Percentiles rank a stretch among this genome's conserved stretches.
phyloP scores from a whole-genome alignment of 75 land plant species.

The Pinus tabuliformis region DNA sequence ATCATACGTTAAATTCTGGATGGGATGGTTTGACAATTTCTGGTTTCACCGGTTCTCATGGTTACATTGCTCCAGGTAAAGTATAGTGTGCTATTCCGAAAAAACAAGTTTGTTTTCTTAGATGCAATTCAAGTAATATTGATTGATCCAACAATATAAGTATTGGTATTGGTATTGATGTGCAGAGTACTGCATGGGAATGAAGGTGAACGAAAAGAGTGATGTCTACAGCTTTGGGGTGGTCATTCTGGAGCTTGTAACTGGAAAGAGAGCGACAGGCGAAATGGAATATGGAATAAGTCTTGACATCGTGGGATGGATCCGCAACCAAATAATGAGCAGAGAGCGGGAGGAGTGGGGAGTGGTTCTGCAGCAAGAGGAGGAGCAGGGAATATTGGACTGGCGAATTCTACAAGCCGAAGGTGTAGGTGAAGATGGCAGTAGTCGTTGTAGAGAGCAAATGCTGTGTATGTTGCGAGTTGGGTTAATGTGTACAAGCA shows the following conservation, averaged over 20 bases:
- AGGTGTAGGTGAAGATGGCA: neutral
- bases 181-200: constrained; percentile 14
- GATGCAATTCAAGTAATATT: too few species aligned
- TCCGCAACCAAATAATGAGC: neutral
- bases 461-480: constrained; percentile 13
- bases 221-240: constrained; percentile 80
- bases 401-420: constrained; percentile 9
- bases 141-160: too few species aligned
- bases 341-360: too few species aligned
- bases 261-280: constrained; percentile 33
- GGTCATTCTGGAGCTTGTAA: constrained; percentile 66
- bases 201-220: constrained; percentile 20
- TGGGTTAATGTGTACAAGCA: constrained; percentile 21
- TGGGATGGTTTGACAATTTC: too few species aligned
- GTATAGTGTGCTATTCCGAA: too few species aligned
- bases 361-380: neutral
- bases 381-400: neutral
- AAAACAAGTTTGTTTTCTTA: too few species aligned
- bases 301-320: constrained; percentile 10
- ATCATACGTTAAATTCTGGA: too few species aligned
- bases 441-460: constrained; percentile 2
- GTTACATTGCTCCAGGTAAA: constrained; percentile 2
- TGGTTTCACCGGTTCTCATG: too few species aligned
- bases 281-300: neutral
- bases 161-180: neutral